Evolutionary conservation across 2,329 filamentous ascomycete genomes (phyloP).

Genomic region (Colletotrichum trifolii): DNA sequence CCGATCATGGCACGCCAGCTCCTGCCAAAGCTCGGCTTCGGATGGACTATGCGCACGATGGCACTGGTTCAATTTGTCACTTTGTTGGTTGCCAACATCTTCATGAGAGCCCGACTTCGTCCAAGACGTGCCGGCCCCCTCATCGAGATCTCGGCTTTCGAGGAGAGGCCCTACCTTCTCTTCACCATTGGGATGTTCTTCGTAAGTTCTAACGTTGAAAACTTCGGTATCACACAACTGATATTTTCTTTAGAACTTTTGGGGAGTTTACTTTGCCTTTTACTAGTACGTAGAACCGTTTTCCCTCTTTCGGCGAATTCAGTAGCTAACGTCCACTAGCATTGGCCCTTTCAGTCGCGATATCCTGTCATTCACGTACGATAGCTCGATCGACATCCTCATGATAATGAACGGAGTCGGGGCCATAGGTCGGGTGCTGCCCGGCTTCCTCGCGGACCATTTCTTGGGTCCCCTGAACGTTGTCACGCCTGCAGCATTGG

Average conservation of each 20-base stretch:
- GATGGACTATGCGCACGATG: slow-evolving; percentile 68
- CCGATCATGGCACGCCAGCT: slow-evolving; percentile 64
- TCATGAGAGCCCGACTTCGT: slow-evolving; percentile 41
- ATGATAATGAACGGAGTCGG: slow-evolving; percentile 55
- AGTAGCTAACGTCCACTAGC: slow-evolving; percentile 71
- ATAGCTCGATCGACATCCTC: slow-evolving; percentile 47
- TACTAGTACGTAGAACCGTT: slow-evolving; percentile 55
- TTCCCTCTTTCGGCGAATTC: slow-evolving; percentile 57
- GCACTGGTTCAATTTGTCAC: slow-evolving; percentile 77
- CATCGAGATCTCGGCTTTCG: slow-evolving; percentile 53
- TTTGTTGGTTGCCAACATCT: slow-evolving; percentile 68
- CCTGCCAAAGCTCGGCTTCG: slow-evolving; percentile 64
- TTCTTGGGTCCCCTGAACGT: slow-evolving; percentile 50
- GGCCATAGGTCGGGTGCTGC: slow-evolving; percentile 49
- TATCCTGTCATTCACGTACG: slow-evolving; percentile 45
- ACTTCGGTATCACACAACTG: slow-evolving; percentile 47
- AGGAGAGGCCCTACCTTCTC: slow-evolving; percentile 46
- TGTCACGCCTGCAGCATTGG: slow-evolving; percentile 58
- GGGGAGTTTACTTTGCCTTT: slow-evolving; percentile 56
- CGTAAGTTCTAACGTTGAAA: neutral
- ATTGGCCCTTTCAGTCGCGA: slow-evolving; percentile 45
- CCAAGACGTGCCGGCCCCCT: slow-evolving; percentile 51
- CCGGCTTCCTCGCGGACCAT: slow-evolving; percentile 49
- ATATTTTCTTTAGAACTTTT: slow-evolving; percentile 35
- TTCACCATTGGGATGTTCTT: slow-evolving; percentile 51